Evolutionary conservation across 2,329 filamentous ascomycete species (phyloP).

Genomic region (Botrytis tulipae): DNA sequence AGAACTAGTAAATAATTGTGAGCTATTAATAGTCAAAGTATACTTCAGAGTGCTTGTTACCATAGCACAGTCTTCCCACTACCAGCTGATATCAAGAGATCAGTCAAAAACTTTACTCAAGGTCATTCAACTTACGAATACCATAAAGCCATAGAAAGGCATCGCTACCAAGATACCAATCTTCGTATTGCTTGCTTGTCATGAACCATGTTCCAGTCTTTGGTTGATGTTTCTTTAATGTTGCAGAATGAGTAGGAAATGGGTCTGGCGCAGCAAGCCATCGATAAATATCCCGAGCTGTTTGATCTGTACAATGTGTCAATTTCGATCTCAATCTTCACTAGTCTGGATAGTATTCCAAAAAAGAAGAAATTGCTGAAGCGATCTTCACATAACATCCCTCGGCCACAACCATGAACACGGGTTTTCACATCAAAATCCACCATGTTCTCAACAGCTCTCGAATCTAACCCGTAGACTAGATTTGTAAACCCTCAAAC

Average conservation of each 20-base stretch:
- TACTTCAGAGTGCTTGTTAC: slow-evolving; percentile 24
- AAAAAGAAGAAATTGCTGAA: neutral
- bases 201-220: slow-evolving; percentile 33
- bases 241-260: slow-evolving; percentile 27
- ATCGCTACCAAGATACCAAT: slow-evolving; percentile 34
- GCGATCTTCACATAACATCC: neutral
- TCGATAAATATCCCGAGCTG: slow-evolving; percentile 21
- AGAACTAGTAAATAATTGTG: slow-evolving; percentile 21
- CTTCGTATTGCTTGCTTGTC: slow-evolving; percentile 29
- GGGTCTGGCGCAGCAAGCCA: slow-evolving; percentile 34
- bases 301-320: slow-evolving; percentile 20
- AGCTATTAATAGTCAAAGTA: neutral
- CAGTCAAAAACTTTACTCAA: neutral
- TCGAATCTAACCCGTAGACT: neutral
- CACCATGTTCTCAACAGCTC: neutral
- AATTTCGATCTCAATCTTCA: neutral
- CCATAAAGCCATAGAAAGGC: slow-evolving; percentile 45
- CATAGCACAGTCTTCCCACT: slow-evolving; percentile 44
- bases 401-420: neutral
- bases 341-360: neutral
- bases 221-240: slow-evolving; percentile 30
- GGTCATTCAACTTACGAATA: slow-evolving; percentile 24
- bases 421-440: no score
- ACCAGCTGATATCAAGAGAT: slow-evolving; percentile 36
- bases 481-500: neutral